A percentile compares a stretch with the other conserved stretches of the same genome.
Conservation (phyloP, 2,329 filamentous ascomycete genomes). For the Fusarium incarnatum region DNA sequence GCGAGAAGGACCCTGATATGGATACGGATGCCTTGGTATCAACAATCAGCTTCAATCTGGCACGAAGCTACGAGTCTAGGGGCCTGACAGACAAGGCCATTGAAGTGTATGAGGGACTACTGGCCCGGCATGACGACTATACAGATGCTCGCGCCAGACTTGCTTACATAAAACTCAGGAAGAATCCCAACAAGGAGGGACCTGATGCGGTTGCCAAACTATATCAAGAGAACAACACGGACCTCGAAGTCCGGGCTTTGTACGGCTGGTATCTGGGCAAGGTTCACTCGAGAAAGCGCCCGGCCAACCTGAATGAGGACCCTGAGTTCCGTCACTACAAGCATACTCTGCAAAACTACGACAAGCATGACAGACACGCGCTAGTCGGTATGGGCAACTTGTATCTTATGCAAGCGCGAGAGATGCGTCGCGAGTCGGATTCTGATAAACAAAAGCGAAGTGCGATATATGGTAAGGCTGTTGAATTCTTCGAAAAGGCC, state of each 20-base stretch:
- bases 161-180: constrained; percentile 88
- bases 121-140: constrained; percentile 89
- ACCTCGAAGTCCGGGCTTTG: constrained; percentile 90
- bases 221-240: constrained; percentile 83
- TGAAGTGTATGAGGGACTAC: constrained; percentile 86
- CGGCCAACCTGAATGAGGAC: constrained; percentile 85
- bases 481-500: constrained; percentile 99
- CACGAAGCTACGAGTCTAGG: constrained; percentile 89
- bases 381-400: constrained; percentile 97
- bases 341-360: constrained; percentile 90
- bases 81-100: constrained; percentile 84
- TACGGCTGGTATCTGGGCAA: constrained; percentile 97
- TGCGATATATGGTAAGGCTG: constrained; percentile 87
- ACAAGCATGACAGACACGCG: constrained; percentile 98
- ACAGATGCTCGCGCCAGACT: constrained; percentile 90
- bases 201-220: constrained; percentile 87
- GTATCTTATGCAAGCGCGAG: constrained; percentile 85
- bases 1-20: constrained; percentile 77
- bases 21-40: constrained; percentile 94
- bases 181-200: constrained; percentile 84
- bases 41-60: constrained; percentile 96
- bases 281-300: constrained; percentile 80
- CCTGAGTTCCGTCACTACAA: constrained; percentile 95
- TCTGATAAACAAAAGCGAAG: constrained; percentile 90
- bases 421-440: constrained; percentile 93